phyloP scores from a whole-genome alignment of 495 filamentous ascomycete species.

The Aspergillus olivimuriae region DNA sequence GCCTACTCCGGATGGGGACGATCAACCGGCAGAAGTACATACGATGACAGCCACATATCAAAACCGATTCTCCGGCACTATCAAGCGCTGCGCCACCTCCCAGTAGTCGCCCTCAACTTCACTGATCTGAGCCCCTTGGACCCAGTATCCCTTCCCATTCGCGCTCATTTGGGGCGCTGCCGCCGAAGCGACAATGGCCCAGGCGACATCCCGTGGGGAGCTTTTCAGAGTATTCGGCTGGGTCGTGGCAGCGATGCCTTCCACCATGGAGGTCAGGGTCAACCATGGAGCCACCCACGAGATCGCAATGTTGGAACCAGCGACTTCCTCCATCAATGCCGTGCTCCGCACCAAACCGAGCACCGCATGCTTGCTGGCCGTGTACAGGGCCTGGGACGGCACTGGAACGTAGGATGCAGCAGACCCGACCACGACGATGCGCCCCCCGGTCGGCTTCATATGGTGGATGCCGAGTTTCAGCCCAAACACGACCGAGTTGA shows the following conservation, averaged over 20 bases:
- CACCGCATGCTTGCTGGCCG: conserved; percentile 17
- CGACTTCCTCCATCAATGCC: conserved; percentile 10
- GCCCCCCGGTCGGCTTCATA: conserved; percentile 15
- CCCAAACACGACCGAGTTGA: conserved; percentile 15
- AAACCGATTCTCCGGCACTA: conserved; percentile 17
- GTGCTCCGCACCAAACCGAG: conserved; percentile 17
- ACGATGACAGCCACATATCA: too few species aligned
- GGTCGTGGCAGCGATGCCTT: conserved; percentile 1
- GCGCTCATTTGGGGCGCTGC: background rate
- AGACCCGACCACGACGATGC: conserved; percentile 14
- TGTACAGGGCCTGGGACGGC: conserved; percentile 16
- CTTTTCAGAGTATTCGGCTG: conserved; percentile 11
- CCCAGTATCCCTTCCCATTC: conserved; percentile 21
- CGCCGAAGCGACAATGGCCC: background rate
- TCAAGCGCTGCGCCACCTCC: conserved; percentile 12
- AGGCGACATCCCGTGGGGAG: conserved; percentile 12
- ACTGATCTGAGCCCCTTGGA: conserved; percentile 14
- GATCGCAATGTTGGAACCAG: conserved; percentile 10
- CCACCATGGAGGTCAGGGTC: conserved; percentile 18
- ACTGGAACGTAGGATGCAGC: conserved; percentile 19
- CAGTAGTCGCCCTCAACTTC: conserved; percentile 19
- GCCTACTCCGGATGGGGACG: too few species aligned
- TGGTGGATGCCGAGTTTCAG: conserved; percentile 16
- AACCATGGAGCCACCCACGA: conserved; percentile 19
- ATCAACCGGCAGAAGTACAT: too few species aligned